A percentile compares a stretch with the other conserved stretches of the same genome.
phyloP scores from a whole-genome alignment of 352 stramenopile species.

The Pythium scleroteichum region DNA sequence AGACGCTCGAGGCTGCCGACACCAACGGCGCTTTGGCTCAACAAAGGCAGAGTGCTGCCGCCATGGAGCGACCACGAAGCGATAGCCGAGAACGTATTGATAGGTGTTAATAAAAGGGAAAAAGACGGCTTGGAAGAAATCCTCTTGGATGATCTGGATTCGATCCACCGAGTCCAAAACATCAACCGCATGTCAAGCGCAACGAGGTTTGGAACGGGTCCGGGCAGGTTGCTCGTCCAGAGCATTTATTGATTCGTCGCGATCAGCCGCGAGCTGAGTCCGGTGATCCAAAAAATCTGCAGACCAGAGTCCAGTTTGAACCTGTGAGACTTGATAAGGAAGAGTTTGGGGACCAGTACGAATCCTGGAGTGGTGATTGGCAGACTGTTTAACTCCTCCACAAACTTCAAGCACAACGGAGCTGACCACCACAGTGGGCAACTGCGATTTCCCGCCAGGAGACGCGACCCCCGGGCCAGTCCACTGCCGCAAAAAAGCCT shows the following conservation, averaged over 20 bases:
- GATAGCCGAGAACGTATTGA: background rate
- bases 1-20: too few relatives aligned
- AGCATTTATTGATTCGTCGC: too few relatives aligned
- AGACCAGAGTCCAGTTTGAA: background rate
- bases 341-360: background rate
- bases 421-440: background rate
- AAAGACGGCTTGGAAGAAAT: background rate
- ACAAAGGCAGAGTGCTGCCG: too few relatives aligned
- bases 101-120: constrained; percentile 1
- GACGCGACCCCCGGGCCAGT: background rate
- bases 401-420: constrained; percentile 9
- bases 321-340: background rate
- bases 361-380: constrained; percentile 10
- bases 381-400: background rate
- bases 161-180: too few relatives aligned
- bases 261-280: too few relatives aligned
- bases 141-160: too few relatives aligned
- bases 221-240: too few relatives aligned
- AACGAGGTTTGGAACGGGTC: too few relatives aligned
- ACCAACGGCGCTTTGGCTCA: background rate
- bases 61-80: too few relatives aligned
- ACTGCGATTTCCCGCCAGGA: constrained; percentile 3
- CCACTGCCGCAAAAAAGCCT: too few relatives aligned
- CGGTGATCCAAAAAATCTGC: too few relatives aligned
- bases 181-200: too few relatives aligned